A percentile compares a stretch with the other conserved stretches of the same genome.
phyloP scores from a whole-genome alignment of 2,329 filamentous ascomycete species.

The Fusarium sp. region DNA sequence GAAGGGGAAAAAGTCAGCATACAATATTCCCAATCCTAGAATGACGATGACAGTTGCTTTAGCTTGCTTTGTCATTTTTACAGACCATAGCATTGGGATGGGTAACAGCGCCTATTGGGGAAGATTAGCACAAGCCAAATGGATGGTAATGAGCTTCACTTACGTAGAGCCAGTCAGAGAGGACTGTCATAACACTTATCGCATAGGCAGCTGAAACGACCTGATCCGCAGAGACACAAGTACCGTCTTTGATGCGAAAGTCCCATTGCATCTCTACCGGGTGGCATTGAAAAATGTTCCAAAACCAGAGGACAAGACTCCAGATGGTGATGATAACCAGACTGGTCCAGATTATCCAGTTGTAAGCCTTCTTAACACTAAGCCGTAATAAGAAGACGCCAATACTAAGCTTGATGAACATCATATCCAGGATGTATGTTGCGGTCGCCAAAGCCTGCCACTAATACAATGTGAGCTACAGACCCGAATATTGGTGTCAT shows the following conservation, averaged over 20 bases:
- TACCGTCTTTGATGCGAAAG: conserved; percentile 58
- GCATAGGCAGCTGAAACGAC: conserved; percentile 64
- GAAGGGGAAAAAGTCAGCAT: conserved; percentile 26
- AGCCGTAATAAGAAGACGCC: conserved; percentile 64
- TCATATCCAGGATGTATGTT: conserved; percentile 65
- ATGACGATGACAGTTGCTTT: conserved; percentile 65
- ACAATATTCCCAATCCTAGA: conserved; percentile 64
- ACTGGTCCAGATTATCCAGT: conserved; percentile 60
- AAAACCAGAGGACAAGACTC: conserved; percentile 63
- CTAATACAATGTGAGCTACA: conserved; percentile 46
- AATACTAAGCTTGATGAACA: conserved; percentile 69
- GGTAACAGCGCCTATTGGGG: conserved; percentile 60
- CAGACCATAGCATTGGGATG: conserved; percentile 66
- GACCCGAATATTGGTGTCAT: not conserved
- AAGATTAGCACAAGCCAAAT: conserved; percentile 15
- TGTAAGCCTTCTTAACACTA: conserved; percentile 60
- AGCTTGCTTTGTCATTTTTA: conserved; percentile 65
- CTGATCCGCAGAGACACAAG: conserved; percentile 59
- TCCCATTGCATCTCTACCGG: conserved; percentile 67
- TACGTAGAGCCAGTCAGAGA: conserved; percentile 67
- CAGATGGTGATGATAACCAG: conserved; percentile 61
- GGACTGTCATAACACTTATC: conserved; percentile 64
- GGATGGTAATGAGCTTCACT: conserved; percentile 28
- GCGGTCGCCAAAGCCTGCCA: conserved; percentile 65
- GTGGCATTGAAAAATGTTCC: conserved; percentile 64